Evolutionary conservation across 73 alveolate genomes (phyloP).

Genomic region (Urostyla sp.): DNA sequence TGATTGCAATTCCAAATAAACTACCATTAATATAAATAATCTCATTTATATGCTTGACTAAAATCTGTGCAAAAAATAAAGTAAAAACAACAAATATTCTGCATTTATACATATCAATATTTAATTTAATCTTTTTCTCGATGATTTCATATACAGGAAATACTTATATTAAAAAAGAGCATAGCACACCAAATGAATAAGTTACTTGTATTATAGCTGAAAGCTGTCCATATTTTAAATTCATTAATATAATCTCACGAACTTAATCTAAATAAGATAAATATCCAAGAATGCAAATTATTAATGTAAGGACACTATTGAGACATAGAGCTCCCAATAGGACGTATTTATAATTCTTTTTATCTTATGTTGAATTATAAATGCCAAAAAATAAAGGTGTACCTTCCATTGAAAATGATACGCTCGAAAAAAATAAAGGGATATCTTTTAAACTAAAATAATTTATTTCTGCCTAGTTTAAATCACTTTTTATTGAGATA

Average conservation of each 20-base stretch:
- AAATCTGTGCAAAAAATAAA: background rate
- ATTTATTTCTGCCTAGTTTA: conserved; percentile 7
- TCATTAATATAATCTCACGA: conserved; percentile 31
- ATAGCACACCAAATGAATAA: conserved; percentile 27
- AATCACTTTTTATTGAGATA: background rate
- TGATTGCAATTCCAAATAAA: background rate
- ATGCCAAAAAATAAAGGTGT: conserved; percentile 16
- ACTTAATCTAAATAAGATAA: background rate
- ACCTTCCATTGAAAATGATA: conserved; percentile 39
- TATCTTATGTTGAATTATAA: conserved; percentile 19
- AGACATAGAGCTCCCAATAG: conserved; percentile 3
- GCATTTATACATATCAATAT: background rate
- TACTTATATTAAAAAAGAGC: conserved; percentile 24
- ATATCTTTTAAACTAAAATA: background rate
- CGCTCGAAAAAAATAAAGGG: background rate
- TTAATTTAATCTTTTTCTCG: background rate
- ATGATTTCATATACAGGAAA: conserved; percentile 17
- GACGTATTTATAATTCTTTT: background rate
- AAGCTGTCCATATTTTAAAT: conserved; percentile 14
- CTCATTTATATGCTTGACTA: background rate
- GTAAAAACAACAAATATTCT: background rate
- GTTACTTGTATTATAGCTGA: background rate
- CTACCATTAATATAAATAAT: conserved; percentile 20
- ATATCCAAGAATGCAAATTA: conserved; percentile 4
- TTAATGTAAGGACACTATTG: conserved; percentile 10